Base-by-base conservation (phyloP, 345 rosid genomes). In the Populus davidiana region DNA sequence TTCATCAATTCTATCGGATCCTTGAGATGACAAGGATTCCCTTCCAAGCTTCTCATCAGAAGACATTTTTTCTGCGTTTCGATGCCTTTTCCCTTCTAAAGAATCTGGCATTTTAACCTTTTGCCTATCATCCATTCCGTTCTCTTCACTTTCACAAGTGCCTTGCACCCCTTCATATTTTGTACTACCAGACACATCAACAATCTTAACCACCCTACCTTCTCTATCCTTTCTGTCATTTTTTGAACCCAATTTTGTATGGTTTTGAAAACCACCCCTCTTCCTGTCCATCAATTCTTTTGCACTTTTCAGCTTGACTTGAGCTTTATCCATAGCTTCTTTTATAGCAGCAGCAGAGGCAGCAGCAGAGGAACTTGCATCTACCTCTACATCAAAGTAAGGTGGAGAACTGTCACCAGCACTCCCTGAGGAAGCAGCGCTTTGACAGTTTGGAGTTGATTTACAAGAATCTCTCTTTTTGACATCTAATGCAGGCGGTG, bases 321-420 rank as follows among this genome's bases (percentile, higher is more conserved):
- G 93, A 78, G 97, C 98, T 73, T 91, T 87, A 61, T 85, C 86
- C 93, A 93, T 88, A 23, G 91, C 97, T 75, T 96, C 96, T 81
- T 87, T 87, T 83, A 88, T 86, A 47, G 93, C 89, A 77, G 96
- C 93, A 76, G 95, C 86, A 67, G 93, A 89, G 75, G 75, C 91
- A 27, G 85, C 86, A 65, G 97, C 96, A 77, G 96, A 93, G 61
- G 97, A 93, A 79, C 86, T 87, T 18, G 89, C 89, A 90, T 93
- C 99, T 69, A 90, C 89, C 89, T 92, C 98, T n/a, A 93, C 97
- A 82, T 96, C 99, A 86, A 90, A 92, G 85, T 83, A 91, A 61
- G 86, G 87, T 25, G 96, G 96, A 56, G 92, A 93, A 79, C 79
- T 63, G 70, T 85, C 90, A 72, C 78, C 87, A 1, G 16, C 63